These are phyloP conservation scores for Oxytropis ochrocephala DNA, from an alignment of 306 rosid species.

Conservation along the genomic window DNA sequence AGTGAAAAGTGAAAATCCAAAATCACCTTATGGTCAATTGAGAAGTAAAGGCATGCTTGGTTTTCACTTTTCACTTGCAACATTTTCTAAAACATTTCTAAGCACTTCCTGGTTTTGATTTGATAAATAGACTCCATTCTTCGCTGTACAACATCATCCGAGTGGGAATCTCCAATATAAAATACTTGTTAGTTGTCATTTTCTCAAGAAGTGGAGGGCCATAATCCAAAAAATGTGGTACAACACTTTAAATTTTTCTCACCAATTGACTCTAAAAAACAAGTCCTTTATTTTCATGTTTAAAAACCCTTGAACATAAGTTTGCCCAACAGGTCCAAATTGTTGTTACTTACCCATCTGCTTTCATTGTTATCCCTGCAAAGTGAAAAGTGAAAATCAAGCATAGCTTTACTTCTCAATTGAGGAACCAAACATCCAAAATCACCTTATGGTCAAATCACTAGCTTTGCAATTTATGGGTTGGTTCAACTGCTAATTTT, in stretches of 20 bases:
- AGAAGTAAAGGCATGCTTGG: too few species aligned
- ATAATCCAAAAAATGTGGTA: too few species aligned
- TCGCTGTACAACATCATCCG: background rate
- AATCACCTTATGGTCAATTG: too few species aligned
- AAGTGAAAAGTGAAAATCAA: too few species aligned
- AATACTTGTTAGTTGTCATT: background rate
- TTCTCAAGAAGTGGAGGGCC: background rate
- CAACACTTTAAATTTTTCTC: background rate
- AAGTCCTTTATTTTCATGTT: background rate
- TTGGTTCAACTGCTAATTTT: too few species aligned
- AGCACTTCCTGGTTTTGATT: background rate
- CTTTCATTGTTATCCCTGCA: too few species aligned
- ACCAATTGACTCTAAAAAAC: background rate
- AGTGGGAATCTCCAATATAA: background rate
- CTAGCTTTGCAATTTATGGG: too few species aligned
- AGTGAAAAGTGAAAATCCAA: too few species aligned
- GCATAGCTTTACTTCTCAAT: too few species aligned
- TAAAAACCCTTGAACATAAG: background rate
- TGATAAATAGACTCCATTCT: background rate
- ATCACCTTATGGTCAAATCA: too few species aligned
- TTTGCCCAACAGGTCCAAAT: background rate
- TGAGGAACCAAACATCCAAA: too few species aligned
- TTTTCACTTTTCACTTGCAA: too few species aligned
- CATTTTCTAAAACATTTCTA: background rate
- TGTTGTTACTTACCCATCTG: background rate